phyloP scores from a whole-genome alignment of 2,329 filamentous ascomycete species.

The Macrophomina pseudophaseolina region DNA sequence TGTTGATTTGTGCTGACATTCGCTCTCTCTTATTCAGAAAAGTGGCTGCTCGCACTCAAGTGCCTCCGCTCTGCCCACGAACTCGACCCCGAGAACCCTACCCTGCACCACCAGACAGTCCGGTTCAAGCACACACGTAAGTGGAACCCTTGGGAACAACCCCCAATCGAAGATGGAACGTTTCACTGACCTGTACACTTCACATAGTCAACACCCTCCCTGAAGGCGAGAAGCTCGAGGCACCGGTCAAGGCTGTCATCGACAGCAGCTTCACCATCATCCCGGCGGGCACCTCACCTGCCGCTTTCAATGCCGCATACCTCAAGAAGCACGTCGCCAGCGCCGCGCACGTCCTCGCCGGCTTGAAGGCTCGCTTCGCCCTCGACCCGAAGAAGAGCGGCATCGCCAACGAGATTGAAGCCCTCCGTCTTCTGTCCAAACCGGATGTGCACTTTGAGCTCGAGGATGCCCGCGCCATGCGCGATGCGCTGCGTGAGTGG shows the following conservation, averaged over 20 bases:
- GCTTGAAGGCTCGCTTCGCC: conserved; percentile 63
- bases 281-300: conserved; percentile 61
- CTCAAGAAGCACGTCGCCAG: conserved; percentile 66
- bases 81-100: conserved; percentile 71
- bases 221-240: conserved; percentile 53
- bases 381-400: conserved; percentile 66
- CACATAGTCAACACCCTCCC: conserved; percentile 49
- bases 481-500: conserved; percentile 59
- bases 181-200: conserved; percentile 44
- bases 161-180: background rate
- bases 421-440: conserved; percentile 48
- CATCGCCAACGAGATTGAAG: conserved; percentile 18
- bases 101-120: conserved; percentile 75
- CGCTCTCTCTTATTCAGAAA: conserved; percentile 61
- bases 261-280: conserved; percentile 69
- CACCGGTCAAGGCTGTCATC: conserved; percentile 72
- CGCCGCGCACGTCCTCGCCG: conserved; percentile 66
- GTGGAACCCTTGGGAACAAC: conserved; percentile 26
- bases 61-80: conserved; percentile 76
- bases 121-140: conserved; percentile 67
- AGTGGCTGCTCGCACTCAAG: conserved; percentile 84
- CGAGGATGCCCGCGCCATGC: conserved; percentile 61
- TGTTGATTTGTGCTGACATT: conserved; percentile 24
- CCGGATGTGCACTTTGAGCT: conserved; percentile 60
- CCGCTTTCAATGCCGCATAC: conserved; percentile 70